phyloP scores from a whole-genome alignment of 371 early-diverging fungal genomes.

The Dichotomocladium elegans region DNA sequence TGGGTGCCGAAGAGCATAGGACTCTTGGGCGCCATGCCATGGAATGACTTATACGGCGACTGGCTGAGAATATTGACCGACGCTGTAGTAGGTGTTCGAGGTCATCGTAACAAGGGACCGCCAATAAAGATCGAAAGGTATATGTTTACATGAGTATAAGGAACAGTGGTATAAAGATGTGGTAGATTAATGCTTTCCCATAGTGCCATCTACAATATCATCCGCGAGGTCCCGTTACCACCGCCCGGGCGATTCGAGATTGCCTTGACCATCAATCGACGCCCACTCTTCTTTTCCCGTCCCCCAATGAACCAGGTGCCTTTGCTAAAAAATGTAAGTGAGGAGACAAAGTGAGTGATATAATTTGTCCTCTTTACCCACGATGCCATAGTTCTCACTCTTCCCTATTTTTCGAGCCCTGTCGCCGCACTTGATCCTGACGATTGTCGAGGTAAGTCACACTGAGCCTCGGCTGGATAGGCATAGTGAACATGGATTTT shows the following conservation, averaged over 20 bases:
- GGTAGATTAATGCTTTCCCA: neutral
- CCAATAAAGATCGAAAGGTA: slow-evolving; percentile 52
- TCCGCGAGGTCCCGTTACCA: slow-evolving; percentile 75
- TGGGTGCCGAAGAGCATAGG: slow-evolving; percentile 77
- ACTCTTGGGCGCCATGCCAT: slow-evolving; percentile 68
- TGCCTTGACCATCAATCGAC: slow-evolving; percentile 58
- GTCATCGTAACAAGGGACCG: slow-evolving; percentile 31
- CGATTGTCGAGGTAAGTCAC: slow-evolving; percentile 54
- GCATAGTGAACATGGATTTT: neutral
- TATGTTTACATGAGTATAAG: no score
- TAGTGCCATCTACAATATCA: slow-evolving; percentile 61
- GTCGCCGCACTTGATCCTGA: slow-evolving; percentile 67
- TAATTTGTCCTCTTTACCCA: neutral
- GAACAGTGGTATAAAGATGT: no score
- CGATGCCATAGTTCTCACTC: slow-evolving; percentile 62
- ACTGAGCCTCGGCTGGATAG: neutral
- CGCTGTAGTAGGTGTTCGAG: slow-evolving; percentile 56
- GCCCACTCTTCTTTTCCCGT: slow-evolving; percentile 65
- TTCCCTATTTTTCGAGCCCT: slow-evolving; percentile 74
- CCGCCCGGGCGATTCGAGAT: slow-evolving; percentile 82
- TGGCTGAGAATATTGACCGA: slow-evolving; percentile 70
- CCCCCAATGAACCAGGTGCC: slow-evolving; percentile 79
- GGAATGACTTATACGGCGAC: slow-evolving; percentile 71
- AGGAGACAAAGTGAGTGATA: neutral
- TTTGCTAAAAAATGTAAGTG: slow-evolving; percentile 70